These are phyloP conservation scores for Fraxinus anomala DNA, from an alignment of 257 asterid species.

Conservation along the genomic window DNA sequence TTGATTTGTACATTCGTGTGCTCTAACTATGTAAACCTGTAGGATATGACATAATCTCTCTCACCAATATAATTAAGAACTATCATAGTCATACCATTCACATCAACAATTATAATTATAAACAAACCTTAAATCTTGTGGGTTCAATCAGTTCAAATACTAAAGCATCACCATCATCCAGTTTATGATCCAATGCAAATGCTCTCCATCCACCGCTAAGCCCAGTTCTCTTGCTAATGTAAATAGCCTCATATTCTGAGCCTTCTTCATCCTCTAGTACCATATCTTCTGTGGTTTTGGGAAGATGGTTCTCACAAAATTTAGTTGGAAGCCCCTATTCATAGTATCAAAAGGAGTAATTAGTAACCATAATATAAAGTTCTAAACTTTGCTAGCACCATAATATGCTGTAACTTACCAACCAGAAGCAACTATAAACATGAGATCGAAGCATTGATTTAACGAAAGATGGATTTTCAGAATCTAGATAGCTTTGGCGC, in stretches of 20 bases:
- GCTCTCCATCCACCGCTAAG: constrained; percentile 99
- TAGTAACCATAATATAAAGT: neutral
- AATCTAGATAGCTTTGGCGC: constrained; percentile 47
- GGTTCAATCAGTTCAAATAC: constrained; percentile 75
- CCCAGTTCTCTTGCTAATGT: constrained; percentile 69
- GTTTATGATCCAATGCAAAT: constrained; percentile 83
- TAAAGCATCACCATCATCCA: constrained; percentile 91
- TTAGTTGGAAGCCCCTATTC: constrained; percentile 71
- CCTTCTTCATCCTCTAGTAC: constrained; percentile 72
- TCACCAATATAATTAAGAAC: too few relatives aligned
- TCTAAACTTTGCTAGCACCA: neutral
- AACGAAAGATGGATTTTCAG: constrained; percentile 38
- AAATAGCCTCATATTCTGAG: constrained; percentile 56
- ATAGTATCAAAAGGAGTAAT: neutral
- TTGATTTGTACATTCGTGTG: constrained; percentile 33
- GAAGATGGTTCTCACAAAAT: constrained; percentile 68
- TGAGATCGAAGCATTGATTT: constrained; percentile 91
- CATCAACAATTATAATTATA: too few relatives aligned
- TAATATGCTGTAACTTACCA: constrained; percentile 56
- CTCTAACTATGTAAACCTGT: constrained; percentile 56
- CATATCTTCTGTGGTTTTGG: constrained; percentile 58
- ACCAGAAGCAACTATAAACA: constrained; percentile 94
- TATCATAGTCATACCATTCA: too few relatives aligned
- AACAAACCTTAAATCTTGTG: constrained; percentile 68
- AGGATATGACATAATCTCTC: too few relatives aligned